phyloP scores from a whole-genome alignment of 1,284 basidiomycete species.

The Ustilago shanxiensis region DNA sequence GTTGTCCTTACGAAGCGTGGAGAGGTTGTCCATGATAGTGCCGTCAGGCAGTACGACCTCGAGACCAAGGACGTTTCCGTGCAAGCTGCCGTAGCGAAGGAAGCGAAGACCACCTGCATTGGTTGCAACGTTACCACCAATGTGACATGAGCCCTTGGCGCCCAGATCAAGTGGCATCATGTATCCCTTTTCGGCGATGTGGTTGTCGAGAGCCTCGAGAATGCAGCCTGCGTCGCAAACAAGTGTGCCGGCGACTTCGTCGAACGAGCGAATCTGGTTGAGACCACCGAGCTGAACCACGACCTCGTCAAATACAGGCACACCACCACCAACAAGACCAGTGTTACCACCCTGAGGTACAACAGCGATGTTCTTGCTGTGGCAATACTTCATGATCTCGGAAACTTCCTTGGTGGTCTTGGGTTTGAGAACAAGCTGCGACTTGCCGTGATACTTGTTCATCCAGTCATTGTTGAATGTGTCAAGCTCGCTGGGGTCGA shows the following conservation, averaged over 20 bases:
- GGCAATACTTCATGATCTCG: constrained; percentile 74
- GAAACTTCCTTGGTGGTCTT: constrained; percentile 89
- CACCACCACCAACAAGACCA: constrained; percentile 94
- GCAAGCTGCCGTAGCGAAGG: constrained; percentile 92
- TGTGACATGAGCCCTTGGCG: constrained; percentile 98
- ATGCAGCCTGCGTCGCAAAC: constrained; percentile 88
- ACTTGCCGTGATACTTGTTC: constrained; percentile 89
- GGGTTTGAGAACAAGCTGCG: constrained; percentile 88
- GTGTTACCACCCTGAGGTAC: constrained; percentile 99
- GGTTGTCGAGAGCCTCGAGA: constrained; percentile 88
- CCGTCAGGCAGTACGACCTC: constrained; percentile 96
- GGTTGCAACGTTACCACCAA: constrained; percentile 96
- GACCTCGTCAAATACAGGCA: constrained; percentile 89
- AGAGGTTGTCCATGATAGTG: constrained; percentile 75
- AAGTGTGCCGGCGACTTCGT: constrained; percentile 76
- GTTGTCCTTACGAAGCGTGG: constrained; percentile 90
- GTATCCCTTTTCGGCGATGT: constrained; percentile 87
- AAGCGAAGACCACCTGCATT: constrained; percentile 96
- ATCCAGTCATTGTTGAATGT: constrained; percentile 96
- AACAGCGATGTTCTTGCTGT: constrained; percentile 73
- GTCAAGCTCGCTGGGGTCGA: constrained; percentile 77
- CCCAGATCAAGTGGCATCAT: constrained; percentile 98
- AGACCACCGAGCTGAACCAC: constrained; percentile 86
- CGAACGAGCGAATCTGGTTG: constrained; percentile 88
- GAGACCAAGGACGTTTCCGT: constrained; percentile 94